phyloP scores from a whole-genome alignment of 2,329 filamentous ascomycete species.

The Nemania sp. region DNA sequence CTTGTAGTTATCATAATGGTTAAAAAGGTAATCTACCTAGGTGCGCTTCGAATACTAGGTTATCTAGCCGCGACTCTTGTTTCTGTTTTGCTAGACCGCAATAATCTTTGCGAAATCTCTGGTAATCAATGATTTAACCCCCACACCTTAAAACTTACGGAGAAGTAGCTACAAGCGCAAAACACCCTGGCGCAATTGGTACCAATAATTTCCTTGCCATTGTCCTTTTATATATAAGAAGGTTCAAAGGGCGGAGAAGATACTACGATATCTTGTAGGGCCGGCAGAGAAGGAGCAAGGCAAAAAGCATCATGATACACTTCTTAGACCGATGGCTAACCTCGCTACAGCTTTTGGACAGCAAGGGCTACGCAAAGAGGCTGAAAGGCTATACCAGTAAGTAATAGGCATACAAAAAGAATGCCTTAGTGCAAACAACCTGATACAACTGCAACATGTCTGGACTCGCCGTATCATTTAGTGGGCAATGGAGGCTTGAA shows the following conservation, averaged over 20 bases:
- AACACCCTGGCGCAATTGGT: background rate
- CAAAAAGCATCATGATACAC: background rate
- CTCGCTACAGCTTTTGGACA: background rate
- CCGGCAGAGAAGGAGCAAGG: background rate
- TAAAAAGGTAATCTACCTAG: no score
- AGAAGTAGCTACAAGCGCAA: background rate
- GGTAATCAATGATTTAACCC: no score
- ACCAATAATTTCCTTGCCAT: slow-evolving; percentile 3
- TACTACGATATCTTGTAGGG: background rate
- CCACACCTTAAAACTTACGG: background rate
- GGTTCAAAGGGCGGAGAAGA: background rate
- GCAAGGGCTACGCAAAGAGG: background rate
- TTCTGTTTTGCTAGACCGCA: no score
- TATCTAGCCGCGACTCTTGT: no score
- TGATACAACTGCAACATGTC: background rate
- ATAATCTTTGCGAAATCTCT: no score
- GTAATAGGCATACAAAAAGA: no score
- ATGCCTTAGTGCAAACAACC: no score
- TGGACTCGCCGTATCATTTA: background rate
- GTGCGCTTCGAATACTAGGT: no score
- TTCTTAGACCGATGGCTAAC: background rate
- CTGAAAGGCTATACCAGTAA: background rate
- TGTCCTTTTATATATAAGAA: background rate
- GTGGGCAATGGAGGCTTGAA: background rate
- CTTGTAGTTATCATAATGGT: no score